phyloP scores from a whole-genome alignment of 352 stramenopile genomes.

The Ophiocytium majus region DNA sequence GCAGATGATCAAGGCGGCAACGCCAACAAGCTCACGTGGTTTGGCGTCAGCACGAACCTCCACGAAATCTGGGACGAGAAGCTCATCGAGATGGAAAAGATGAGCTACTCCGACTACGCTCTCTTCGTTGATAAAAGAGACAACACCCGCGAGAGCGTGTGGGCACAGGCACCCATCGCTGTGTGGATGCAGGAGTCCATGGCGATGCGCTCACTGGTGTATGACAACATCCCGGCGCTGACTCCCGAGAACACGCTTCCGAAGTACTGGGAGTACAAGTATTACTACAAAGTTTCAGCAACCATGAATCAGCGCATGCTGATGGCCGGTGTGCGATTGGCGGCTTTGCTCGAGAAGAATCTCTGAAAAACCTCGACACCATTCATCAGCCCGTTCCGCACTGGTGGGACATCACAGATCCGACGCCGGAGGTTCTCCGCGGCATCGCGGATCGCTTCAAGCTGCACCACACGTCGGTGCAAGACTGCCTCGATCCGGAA shows the following conservation, averaged over 20 bases:
- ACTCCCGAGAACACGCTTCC: neutral
- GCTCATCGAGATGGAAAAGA: conserved; percentile 14
- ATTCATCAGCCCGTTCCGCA: neutral
- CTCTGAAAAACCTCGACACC: conserved; percentile 4
- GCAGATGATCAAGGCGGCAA: conserved; percentile 1
- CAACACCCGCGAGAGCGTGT: neutral
- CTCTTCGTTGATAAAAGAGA: conserved; percentile 7
- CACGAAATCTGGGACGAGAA: conserved; percentile 10
- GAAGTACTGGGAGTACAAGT: conserved; percentile 19
- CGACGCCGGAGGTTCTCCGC: neutral
- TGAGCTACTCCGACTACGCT: conserved; percentile 6
- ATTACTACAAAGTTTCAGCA: neutral
- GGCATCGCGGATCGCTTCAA: conserved; percentile 9
- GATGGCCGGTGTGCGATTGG: conserved; percentile 1
- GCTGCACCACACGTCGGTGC: neutral
- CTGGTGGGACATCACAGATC: conserved; percentile 3
- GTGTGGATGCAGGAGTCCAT: conserved; percentile 9
- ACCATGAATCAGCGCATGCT: conserved; percentile 6
- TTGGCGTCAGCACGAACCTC: neutral
- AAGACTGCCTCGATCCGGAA: conserved; percentile 11
- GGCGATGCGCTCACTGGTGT: neutral
- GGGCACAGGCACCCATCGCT: neutral
- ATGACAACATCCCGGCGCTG: neutral
- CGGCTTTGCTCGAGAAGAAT: neutral
- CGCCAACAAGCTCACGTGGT: neutral